phyloP scores from a whole-genome alignment of 148 eudicot species.

The Rhododendron molle region DNA sequence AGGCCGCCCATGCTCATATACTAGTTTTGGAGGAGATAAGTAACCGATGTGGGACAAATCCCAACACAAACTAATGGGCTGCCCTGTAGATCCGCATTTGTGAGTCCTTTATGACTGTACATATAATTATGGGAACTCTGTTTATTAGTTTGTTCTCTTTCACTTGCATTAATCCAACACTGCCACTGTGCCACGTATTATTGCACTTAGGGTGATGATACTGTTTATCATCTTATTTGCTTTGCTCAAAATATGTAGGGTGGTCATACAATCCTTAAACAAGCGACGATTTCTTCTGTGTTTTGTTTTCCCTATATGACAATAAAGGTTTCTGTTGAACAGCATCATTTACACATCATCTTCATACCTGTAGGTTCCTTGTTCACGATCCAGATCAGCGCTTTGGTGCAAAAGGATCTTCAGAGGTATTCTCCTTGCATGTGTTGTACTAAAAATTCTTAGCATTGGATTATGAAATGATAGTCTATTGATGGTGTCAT shows the following conservation, averaged over 20 bases:
- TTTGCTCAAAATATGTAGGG: background rate
- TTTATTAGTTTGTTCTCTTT: background rate
- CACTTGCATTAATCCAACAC: background rate
- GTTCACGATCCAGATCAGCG: slow-evolving; percentile 51
- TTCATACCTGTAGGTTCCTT: slow-evolving; percentile 40
- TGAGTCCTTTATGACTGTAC: background rate
- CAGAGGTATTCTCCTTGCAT: slow-evolving; percentile 35
- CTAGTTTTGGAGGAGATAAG: too few species aligned
- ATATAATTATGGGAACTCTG: background rate
- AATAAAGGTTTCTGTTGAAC: background rate
- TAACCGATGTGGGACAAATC: too few species aligned
- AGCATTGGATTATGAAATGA: background rate
- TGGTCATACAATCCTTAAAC: background rate
- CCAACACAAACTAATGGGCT: background rate
- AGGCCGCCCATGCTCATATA: too few species aligned
- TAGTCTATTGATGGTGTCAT: background rate
- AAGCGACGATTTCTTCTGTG: background rate
- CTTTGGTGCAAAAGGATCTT: slow-evolving; percentile 59
- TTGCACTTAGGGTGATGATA: background rate
- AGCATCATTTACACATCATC: background rate
- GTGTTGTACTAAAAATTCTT: too few species aligned
- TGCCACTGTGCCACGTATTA: background rate
- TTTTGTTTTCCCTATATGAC: background rate
- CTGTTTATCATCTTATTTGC: background rate
- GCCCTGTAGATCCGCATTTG: background rate